These are phyloP conservation scores for Bryoerythrophyllum caledonicum DNA, from an alignment of 225 moss, liverwort and hornwort genomes.

Conservation along the genomic window DNA sequence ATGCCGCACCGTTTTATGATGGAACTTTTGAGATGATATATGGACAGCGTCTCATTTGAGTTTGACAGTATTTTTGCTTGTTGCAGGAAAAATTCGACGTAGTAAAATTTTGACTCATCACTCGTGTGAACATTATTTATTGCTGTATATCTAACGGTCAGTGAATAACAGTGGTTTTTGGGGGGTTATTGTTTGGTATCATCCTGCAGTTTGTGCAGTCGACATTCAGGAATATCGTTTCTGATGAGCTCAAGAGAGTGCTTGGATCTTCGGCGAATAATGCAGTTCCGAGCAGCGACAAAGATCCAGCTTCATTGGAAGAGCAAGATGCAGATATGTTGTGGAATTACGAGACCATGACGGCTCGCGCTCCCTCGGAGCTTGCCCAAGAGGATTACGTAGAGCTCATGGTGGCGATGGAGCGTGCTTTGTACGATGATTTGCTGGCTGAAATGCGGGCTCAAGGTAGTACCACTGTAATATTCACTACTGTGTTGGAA, in stretches of 20 bases:
- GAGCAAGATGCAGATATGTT: conserved; percentile 76
- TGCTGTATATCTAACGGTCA: not conserved
- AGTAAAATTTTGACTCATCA: no score
- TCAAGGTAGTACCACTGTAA: conserved; percentile 63
- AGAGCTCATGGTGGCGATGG: conserved; percentile 91
- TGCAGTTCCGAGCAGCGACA: conserved; percentile 26
- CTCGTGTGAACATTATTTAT: not conserved
- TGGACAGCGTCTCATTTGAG: not conserved
- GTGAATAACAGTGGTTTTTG: not conserved
- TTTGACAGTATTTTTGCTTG: not conserved
- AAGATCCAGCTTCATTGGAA: conserved; percentile 25
- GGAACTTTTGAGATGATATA: not conserved
- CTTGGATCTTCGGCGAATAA: conserved; percentile 35
- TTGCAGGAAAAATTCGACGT: not conserved
- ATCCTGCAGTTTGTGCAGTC: conserved; percentile 65
- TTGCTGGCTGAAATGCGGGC: conserved; percentile 66
- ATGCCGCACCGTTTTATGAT: no score
- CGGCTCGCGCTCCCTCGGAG: conserved; percentile 57
- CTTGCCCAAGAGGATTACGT: conserved; percentile 79
- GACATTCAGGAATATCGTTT: conserved; percentile 76
- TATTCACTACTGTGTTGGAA: not conserved
- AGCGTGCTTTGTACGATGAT: conserved; percentile 83
- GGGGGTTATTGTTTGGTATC: conserved; percentile 9
- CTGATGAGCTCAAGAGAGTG: conserved; percentile 84
- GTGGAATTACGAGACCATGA: conserved; percentile 79